phyloP scores from a whole-genome alignment of 352 stramenopile genomes.

The Globisporangium alternatum region DNA sequence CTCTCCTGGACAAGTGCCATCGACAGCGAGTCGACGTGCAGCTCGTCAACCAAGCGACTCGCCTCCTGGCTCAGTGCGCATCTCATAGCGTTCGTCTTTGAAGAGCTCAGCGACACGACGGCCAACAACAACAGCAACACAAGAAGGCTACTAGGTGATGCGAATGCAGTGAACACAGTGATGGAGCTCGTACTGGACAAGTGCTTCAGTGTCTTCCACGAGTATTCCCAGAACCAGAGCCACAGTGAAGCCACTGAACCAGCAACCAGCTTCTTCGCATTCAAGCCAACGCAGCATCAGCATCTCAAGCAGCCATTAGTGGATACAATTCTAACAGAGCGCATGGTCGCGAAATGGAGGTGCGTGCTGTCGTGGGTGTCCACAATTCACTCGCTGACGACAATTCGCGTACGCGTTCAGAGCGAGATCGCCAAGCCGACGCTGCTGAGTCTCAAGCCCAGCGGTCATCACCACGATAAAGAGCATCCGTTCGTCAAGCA shows the following conservation, averaged over 20 bases:
- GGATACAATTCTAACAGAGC: conserved; percentile 21
- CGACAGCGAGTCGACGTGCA: background rate
- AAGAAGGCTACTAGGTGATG: background rate
- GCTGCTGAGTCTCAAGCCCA: conserved; percentile 18
- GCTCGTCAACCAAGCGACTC: conserved; percentile 11
- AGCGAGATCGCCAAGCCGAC: conserved; percentile 30
- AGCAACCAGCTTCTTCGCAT: conserved; percentile 51
- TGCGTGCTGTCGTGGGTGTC: conserved; percentile 24
- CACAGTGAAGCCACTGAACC: conserved; percentile 20
- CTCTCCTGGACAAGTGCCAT: conserved; percentile 1
- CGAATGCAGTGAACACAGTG: background rate
- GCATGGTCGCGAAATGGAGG: conserved; percentile 22
- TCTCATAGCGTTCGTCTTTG: conserved; percentile 34
- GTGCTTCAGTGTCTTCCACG: conserved; percentile 51
- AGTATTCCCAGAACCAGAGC: conserved; percentile 35
- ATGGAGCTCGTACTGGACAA: conserved; percentile 30
- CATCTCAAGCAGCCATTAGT: background rate
- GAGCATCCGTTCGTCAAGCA: conserved; percentile 44
- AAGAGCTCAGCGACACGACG: background rate
- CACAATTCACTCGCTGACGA: conserved; percentile 20
- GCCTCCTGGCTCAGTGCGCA: conserved; percentile 49
- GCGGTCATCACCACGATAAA: conserved; percentile 4
- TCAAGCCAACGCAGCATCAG: conserved; percentile 26
- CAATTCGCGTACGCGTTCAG: conserved; percentile 32
- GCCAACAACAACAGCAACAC: background rate